Evolutionary conservation across 345 rosid species (phyloP).

Genomic region (Microcos paniculata): DNA sequence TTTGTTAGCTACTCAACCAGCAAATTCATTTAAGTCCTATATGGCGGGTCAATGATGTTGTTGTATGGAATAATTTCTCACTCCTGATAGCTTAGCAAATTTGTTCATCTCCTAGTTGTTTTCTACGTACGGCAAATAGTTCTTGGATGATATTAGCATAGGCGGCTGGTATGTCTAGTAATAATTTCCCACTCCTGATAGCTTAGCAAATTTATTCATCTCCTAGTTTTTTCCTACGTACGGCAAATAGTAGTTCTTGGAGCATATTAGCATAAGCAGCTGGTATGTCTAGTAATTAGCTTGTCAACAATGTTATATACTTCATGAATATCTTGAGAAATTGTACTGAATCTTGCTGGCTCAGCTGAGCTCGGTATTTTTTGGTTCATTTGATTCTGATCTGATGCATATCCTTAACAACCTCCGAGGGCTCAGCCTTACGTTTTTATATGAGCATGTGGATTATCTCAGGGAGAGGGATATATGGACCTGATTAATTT

Average conservation of each 20-base stretch:
- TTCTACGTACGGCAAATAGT: not conserved
- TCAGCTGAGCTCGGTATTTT: not conserved
- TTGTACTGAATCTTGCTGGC: conserved; percentile 36
- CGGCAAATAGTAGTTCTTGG: too few species aligned
- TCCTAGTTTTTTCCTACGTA: not conserved
- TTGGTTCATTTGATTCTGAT: not conserved
- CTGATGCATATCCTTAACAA: not conserved
- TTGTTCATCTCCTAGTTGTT: not conserved
- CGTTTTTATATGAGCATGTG: not conserved
- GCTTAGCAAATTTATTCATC: not conserved
- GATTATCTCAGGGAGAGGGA: not conserved
- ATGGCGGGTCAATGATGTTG: not conserved
- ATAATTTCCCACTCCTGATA: not conserved
- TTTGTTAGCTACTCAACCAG: not conserved
- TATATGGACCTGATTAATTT: not conserved
- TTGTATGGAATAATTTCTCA: not conserved
- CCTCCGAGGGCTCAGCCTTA: not conserved
- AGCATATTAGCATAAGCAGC: too few species aligned
- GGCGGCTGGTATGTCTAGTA: not conserved
- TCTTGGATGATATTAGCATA: too few species aligned
- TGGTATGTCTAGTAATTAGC: not conserved
- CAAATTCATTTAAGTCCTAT: not conserved
- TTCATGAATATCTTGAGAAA: not conserved
- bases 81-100: not conserved
- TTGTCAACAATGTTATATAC: not conserved